Percentiles rank a stretch among this genome's conserved stretches.
phyloP scores from a whole-genome alignment of 2,329 filamentous ascomycete species.

The Tolypocladium amazonense region DNA sequence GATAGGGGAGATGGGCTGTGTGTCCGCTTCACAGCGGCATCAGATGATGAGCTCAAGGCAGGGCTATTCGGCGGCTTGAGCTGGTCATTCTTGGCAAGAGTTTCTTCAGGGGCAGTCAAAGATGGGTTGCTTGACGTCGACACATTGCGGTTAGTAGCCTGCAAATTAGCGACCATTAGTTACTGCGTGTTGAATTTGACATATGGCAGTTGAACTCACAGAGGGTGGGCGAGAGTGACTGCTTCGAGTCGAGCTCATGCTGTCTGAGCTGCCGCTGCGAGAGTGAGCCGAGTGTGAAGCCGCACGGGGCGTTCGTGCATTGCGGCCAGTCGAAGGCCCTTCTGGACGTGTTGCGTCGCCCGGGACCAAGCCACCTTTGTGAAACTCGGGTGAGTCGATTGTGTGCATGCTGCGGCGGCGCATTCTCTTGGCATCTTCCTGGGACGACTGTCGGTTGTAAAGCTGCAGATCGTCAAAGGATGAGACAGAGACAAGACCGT shows the following conservation, averaged over 20 bases:
- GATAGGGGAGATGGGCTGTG: slow-evolving; percentile 64
- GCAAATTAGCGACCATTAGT: slow-evolving; percentile 36
- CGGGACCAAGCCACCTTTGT: slow-evolving; percentile 7
- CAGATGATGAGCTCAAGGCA: slow-evolving; percentile 51
- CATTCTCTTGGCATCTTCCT: slow-evolving; percentile 65
- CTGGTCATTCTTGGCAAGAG: slow-evolving; percentile 39
- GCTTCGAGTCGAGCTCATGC: slow-evolving; percentile 47
- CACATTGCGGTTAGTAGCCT: slow-evolving; percentile 51
- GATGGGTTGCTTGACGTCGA: slow-evolving; percentile 42
- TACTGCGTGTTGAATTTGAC: slow-evolving; percentile 17
- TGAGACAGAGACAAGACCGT: slow-evolving; percentile 26
- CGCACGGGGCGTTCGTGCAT: slow-evolving; percentile 25
- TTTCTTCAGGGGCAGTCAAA: slow-evolving; percentile 35
- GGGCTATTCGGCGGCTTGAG: slow-evolving; percentile 47
- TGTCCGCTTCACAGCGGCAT: slow-evolving; percentile 52
- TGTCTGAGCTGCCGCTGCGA: slow-evolving; percentile 54
- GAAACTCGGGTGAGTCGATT: slow-evolving; percentile 25
- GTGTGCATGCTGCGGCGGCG: slow-evolving; percentile 75
- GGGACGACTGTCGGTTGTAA: slow-evolving; percentile 37
- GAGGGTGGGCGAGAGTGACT: slow-evolving; percentile 51
- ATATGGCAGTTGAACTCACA: slow-evolving; percentile 39
- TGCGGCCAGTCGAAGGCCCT: slow-evolving; percentile 8
- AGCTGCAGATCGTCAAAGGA: slow-evolving; percentile 61
- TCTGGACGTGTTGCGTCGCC: slow-evolving; percentile 8
- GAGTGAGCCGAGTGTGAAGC: slow-evolving; percentile 20